Evolutionary conservation across 306 rosid species (phyloP).

Genomic region (Sophora flavescens): DNA sequence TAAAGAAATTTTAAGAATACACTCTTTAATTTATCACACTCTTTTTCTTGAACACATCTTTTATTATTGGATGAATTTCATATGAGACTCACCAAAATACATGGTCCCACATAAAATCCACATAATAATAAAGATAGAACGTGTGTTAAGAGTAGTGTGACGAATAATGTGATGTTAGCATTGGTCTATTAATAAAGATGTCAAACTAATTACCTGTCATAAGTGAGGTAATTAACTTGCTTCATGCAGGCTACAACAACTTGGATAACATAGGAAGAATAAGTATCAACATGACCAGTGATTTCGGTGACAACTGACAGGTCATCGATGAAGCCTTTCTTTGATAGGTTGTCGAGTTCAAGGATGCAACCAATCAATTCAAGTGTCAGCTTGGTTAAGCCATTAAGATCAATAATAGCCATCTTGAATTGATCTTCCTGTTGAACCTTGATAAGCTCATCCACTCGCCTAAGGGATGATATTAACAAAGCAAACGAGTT

Average conservation of each 20-base stretch:
- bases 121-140: too few species aligned
- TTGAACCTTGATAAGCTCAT: background rate
- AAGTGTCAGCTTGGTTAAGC: background rate
- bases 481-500: background rate
- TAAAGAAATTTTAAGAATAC: background rate
- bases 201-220: background rate
- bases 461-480: background rate
- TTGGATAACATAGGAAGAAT: background rate
- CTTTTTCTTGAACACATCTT: too few species aligned
- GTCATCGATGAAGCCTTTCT: background rate
- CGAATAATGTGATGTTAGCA: too few species aligned
- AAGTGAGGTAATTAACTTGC: background rate
- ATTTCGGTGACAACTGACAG: background rate
- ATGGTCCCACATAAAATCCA: too few species aligned
- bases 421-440: background rate
- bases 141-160: too few species aligned
- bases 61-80: too few species aligned
- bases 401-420: background rate
- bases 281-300: background rate
- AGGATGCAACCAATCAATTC: background rate
- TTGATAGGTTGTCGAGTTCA: background rate
- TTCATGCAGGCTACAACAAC: background rate
- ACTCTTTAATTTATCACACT: too few species aligned
- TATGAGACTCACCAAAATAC: too few species aligned
- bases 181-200: background rate